A percentile compares a stretch with the other conserved stretches of the same genome.
These are phyloP conservation scores for Metschnikowia lunata DNA, from an alignment of 805 yeast genomes.

Conservation along the genomic window DNA sequence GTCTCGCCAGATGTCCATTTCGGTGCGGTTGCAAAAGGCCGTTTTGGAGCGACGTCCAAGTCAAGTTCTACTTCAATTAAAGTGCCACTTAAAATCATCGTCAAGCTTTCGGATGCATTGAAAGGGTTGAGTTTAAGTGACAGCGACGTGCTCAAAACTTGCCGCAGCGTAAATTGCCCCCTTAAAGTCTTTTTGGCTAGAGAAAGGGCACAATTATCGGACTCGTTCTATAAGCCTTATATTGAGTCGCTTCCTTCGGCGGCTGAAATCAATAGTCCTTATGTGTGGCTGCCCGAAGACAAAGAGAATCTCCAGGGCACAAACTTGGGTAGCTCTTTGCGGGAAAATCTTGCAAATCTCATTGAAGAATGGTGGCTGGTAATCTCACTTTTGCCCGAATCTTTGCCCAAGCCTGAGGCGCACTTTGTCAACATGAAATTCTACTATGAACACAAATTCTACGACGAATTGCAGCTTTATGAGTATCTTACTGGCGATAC, in stretches of 20 bases:
- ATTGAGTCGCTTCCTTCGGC: constrained; percentile 33
- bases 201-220: constrained; percentile 18
- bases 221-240: constrained; percentile 27
- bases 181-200: constrained; percentile 33
- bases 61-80: constrained; percentile 9
- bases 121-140: constrained; percentile 16
- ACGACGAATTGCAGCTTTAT: constrained; percentile 33
- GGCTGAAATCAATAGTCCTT: constrained; percentile 53
- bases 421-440: constrained; percentile 41
- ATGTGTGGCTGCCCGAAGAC: constrained; percentile 57
- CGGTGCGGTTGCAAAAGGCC: constrained; percentile 16
- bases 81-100: constrained; percentile 11
- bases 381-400: constrained; percentile 29
- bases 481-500: constrained; percentile 20
- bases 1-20: constrained; percentile 24
- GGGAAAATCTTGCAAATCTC: constrained; percentile 40
- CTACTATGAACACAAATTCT: constrained; percentile 40
- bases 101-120: constrained; percentile 24
- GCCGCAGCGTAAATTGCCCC: constrained; percentile 26
- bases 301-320: constrained; percentile 57
- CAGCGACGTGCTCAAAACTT: constrained; percentile 9
- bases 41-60: constrained; percentile 25
- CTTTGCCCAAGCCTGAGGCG: constrained; percentile 25
- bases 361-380: constrained; percentile 60
- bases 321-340: constrained; percentile 56